Conservation (phyloP, 305 asterid species). For the Stenogyne calaminthoides region DNA sequence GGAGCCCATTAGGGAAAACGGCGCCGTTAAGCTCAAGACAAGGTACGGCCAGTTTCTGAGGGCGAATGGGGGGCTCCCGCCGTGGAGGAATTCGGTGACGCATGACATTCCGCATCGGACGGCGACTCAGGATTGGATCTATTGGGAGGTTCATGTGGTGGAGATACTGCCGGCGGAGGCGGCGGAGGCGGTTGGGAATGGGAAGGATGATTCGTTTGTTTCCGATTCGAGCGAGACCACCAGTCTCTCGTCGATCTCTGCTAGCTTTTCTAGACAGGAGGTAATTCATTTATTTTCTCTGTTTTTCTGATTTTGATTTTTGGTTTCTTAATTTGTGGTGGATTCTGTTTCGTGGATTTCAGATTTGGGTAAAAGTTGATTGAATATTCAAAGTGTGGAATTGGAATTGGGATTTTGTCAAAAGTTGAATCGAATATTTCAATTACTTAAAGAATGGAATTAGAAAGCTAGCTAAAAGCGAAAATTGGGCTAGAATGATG, state of each 20-base stretch:
- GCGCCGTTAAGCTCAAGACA: constrained; percentile 59
- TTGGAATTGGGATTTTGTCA: not conserved
- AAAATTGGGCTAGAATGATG: not conserved
- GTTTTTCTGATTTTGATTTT: not conserved
- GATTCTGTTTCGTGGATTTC: not conserved
- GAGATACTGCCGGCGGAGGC: constrained; percentile 45
- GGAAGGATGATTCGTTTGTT: constrained; percentile 34
- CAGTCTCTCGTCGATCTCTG: constrained; percentile 36
- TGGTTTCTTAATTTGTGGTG: constrained; percentile 3
- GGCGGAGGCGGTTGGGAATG: constrained; percentile 9
- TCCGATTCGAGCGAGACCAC: constrained; percentile 43
- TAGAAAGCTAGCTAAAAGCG: not conserved
- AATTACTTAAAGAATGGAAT: not conserved
- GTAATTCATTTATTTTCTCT: constrained; percentile 12
- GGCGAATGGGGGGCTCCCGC: constrained; percentile 92
- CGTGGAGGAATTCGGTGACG: constrained; percentile 93
- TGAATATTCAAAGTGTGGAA: not conserved
- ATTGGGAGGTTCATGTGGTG: constrained; percentile 83
- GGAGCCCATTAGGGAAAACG: constrained; percentile 67
- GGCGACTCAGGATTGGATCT: constrained; percentile 81
- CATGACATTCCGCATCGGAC: constrained; percentile 92
- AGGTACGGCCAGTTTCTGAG: constrained; percentile 73
- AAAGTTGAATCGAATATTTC: not conserved
- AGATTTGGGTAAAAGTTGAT: not conserved
- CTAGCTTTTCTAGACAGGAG: constrained; percentile 52